Conservation (phyloP, 345 rosid genomes). For the Populus ilicifolia region DNA sequence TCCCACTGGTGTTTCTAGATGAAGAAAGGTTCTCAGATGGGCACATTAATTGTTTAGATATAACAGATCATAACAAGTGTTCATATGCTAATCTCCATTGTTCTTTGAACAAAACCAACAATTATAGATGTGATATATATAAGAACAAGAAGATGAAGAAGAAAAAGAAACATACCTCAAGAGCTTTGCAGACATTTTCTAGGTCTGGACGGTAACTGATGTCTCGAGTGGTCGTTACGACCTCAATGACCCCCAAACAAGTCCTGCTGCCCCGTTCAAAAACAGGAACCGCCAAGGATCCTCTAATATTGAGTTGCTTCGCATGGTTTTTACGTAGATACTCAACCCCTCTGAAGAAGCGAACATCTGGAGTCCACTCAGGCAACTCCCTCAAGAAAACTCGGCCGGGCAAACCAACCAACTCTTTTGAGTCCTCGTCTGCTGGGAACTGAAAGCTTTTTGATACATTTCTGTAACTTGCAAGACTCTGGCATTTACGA, state of each 20-base stretch:
- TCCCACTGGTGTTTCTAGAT: background rate
- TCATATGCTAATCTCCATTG: background rate
- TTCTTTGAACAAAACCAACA: constrained; percentile 2
- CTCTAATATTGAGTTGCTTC: constrained; percentile 56
- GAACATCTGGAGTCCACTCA: constrained; percentile 97
- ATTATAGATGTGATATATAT: background rate
- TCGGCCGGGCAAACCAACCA: constrained; percentile 77
- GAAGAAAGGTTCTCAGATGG: background rate
- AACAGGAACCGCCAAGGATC: constrained; percentile 85
- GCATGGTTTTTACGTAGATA: constrained; percentile 71
- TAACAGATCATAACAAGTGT: background rate
- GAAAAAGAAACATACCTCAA: constrained; percentile 59
- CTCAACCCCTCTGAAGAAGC: constrained; percentile 63
- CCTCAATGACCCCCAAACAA: constrained; percentile 91
- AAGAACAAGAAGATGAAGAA: background rate
- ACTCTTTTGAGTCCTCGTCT: constrained; percentile 59
- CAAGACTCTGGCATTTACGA: constrained; percentile 54
- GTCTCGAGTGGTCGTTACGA: constrained; percentile 67
- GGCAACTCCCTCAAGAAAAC: constrained; percentile 74
- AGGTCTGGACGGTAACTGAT: constrained; percentile 63
- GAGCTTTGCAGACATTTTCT: constrained; percentile 80
- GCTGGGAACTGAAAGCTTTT: constrained; percentile 60
- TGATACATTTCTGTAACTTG: constrained; percentile 63
- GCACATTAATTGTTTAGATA: background rate
- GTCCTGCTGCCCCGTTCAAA: constrained; percentile 64